Conservation (phyloP, 371 early-diverging fungal genomes). For the Mucor irregularis region DNA sequence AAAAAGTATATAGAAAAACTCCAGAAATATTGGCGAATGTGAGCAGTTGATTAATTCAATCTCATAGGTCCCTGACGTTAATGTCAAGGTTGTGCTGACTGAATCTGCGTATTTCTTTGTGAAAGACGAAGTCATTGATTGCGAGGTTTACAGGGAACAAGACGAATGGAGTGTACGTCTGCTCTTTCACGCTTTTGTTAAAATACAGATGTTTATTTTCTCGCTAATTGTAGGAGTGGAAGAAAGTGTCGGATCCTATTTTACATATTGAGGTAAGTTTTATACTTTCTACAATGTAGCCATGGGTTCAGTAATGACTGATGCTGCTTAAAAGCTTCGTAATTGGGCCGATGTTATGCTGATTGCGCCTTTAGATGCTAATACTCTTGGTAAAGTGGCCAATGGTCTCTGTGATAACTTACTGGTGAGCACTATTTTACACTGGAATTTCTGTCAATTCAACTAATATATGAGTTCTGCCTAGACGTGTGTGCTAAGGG, state of each 20-base stretch:
- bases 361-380: slow-evolving; percentile 93
- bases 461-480: not conserved
- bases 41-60: slow-evolving; percentile 8
- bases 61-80: slow-evolving; percentile 36
- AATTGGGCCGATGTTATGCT: slow-evolving; percentile 94
- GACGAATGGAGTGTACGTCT: slow-evolving; percentile 83
- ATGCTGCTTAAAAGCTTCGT: slow-evolving; percentile 59
- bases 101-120: slow-evolving; percentile 83
- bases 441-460: no score
- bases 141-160: slow-evolving; percentile 70
- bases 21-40: not conserved
- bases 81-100: slow-evolving; percentile 77
- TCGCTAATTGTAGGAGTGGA: slow-evolving; percentile 64
- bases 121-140: slow-evolving; percentile 48
- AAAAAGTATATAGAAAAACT: not conserved
- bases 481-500: slow-evolving; percentile 89
- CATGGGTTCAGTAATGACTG: not conserved
- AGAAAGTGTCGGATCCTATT: slow-evolving; percentile 83
- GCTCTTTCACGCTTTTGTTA: not conserved
- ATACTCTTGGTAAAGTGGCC: slow-evolving; percentile 91
- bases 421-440: slow-evolving; percentile 50
- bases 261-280: slow-evolving; percentile 94
- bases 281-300: no score
- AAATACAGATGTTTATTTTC: not conserved
- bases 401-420: slow-evolving; percentile 94